These are phyloP conservation scores for Neurospora crassa DNA, from an alignment of 2,329 filamentous ascomycete species.

Conservation along the genomic window DNA sequence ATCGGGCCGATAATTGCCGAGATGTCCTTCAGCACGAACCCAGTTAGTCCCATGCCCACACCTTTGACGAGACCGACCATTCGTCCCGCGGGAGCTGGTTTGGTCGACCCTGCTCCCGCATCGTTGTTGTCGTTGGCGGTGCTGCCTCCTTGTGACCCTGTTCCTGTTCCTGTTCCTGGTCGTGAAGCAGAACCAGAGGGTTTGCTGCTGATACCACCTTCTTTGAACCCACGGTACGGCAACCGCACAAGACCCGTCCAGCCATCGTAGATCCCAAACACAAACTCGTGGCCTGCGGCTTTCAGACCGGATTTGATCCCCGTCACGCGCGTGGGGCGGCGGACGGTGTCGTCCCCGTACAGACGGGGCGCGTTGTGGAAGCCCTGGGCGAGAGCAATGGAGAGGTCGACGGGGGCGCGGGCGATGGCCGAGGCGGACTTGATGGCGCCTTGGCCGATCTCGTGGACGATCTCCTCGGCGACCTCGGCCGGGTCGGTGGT, in stretches of 20 bases:
- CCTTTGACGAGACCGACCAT: conserved; percentile 38
- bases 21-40: conserved; percentile 55
- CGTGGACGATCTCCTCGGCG: conserved; percentile 34
- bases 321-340: conserved; percentile 52
- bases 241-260: conserved; percentile 53
- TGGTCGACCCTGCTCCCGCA: neutral
- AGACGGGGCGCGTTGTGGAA: conserved; percentile 63
- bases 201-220: neutral
- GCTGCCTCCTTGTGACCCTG: neutral
- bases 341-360: conserved; percentile 61
- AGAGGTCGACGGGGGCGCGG: conserved; percentile 50
- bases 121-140: neutral
- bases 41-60: conserved; percentile 52
- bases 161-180: neutral
- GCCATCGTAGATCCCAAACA: conserved; percentile 56
- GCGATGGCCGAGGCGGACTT: conserved; percentile 42
- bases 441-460: conserved; percentile 42
- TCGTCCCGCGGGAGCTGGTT: conserved; percentile 35
- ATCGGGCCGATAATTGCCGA: conserved; percentile 50
- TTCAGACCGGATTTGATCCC: conserved; percentile 54
- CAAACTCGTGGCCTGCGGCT: conserved; percentile 51
- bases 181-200: neutral
- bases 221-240: conserved; percentile 38
- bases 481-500: conserved; percentile 20
- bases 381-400: conserved; percentile 54